phyloP scores from a whole-genome alignment of 176 grass and related monocot species.

The Aechmea fasciata region DNA sequence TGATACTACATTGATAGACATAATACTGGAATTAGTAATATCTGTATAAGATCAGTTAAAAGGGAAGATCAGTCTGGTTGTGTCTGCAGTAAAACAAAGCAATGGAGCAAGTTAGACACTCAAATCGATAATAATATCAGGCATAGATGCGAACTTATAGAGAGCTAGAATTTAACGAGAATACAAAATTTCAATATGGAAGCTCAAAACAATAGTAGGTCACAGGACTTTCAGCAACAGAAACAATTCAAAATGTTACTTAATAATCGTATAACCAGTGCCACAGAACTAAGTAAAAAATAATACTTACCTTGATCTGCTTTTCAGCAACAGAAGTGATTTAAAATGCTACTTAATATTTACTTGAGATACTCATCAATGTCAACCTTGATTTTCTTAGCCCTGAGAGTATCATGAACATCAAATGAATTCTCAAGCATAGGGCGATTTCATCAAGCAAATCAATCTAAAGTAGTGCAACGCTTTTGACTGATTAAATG shows the following conservation, averaged over 20 bases:
- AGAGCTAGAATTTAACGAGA: no score
- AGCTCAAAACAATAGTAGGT: no score
- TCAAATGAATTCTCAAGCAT: slow-evolving; percentile 77
- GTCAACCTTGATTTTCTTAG: slow-evolving; percentile 75
- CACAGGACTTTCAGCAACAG: neutral
- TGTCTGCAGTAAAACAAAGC: slow-evolving; percentile 19
- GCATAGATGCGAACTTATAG: no score
- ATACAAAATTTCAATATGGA: no score
- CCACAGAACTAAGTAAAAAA: no score
- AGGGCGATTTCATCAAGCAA: slow-evolving; percentile 72
- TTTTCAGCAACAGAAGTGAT: neutral
- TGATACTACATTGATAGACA: no score
- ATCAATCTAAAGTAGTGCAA: slow-evolving; percentile 60
- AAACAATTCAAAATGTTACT: neutral
- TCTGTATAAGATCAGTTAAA: slow-evolving; percentile 73
- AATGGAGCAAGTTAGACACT: neutral
- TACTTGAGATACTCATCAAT: slow-evolving; percentile 97
- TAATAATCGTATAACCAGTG: no score
- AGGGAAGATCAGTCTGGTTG: slow-evolving; percentile 70
- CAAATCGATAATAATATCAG: no score
- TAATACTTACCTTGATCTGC: no score
- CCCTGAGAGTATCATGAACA: slow-evolving; percentile 65
- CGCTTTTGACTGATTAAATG: neutral
- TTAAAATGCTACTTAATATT: neutral
- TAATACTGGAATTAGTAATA: slow-evolving; percentile 40